phyloP scores from a whole-genome alignment of 768 basidiomycete genomes.

The Mycena olivaceomarginata region DNA sequence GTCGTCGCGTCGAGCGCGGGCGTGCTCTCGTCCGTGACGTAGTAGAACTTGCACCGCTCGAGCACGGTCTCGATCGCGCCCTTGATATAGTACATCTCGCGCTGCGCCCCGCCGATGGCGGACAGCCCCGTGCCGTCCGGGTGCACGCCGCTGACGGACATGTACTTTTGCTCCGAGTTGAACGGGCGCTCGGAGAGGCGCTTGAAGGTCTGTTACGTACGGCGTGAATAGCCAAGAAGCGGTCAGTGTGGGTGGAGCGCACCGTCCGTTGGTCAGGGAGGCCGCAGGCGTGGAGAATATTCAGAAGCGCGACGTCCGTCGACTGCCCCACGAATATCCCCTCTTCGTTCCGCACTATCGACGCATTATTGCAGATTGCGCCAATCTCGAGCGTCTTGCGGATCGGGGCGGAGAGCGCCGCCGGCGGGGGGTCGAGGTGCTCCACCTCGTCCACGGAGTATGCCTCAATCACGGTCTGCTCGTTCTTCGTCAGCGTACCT shows the following conservation, averaged over 20 bases:
- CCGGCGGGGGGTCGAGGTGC: conserved; percentile 74
- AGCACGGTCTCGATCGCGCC: conserved; percentile 94
- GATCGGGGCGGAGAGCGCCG: conserved; percentile 78
- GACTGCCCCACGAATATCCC: conserved; percentile 90
- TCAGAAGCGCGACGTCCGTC: conserved; percentile 94
- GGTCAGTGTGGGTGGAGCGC: conserved; percentile 49
- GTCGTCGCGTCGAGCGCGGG: conserved; percentile 85
- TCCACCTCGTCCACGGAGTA: conserved; percentile 92
- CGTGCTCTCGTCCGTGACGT: conserved; percentile 92
- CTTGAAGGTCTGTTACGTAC: conserved; percentile 73
- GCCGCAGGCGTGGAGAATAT: conserved; percentile 81
- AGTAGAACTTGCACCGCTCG: conserved; percentile 91
- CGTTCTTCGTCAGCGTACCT: conserved; percentile 96
- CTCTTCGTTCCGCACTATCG: conserved; percentile 76
- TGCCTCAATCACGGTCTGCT: conserved; percentile 93
- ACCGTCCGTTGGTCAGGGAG: conserved; percentile 84
- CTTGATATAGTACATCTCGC: conserved; percentile 93
- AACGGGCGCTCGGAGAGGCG: conserved; percentile 91
- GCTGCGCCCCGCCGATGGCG: conserved; percentile 58
- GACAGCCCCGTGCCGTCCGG: conserved; percentile 54
- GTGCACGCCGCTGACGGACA: conserved; percentile 91
- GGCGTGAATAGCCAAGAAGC: neutral
- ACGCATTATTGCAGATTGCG: conserved; percentile 93
- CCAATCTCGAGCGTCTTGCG: conserved; percentile 88
- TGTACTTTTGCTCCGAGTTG: conserved; percentile 95